phyloP scores from a whole-genome alignment of 1,139 yeast genomes.

The Kodamaea sp. region DNA sequence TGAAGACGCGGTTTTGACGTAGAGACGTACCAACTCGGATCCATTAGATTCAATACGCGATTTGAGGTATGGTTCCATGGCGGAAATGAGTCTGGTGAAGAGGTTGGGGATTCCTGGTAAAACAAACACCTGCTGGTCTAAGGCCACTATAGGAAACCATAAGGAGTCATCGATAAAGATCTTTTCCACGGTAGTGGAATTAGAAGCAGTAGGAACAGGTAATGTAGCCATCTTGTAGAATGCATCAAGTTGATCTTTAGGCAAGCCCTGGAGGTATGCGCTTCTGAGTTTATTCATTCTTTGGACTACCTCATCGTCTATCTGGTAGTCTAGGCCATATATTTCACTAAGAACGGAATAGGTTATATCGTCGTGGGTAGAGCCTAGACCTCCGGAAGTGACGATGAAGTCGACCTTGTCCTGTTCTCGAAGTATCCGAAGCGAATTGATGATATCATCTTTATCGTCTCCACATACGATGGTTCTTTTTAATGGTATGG shows the following conservation, averaged over 20 bases:
- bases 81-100: conserved; percentile 53
- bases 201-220: conserved; percentile 45
- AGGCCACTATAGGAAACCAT: conserved; percentile 83
- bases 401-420: conserved; percentile 65
- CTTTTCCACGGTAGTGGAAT: conserved; percentile 39
- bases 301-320: conserved; percentile 59
- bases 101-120: conserved; percentile 84
- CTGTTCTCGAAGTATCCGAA: conserved; percentile 43
- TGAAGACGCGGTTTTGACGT: conserved; percentile 58
- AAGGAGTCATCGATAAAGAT: conserved; percentile 55
- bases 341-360: conserved; percentile 71
- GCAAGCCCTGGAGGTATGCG: conserved; percentile 36
- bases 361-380: conserved; percentile 88
- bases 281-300: conserved; percentile 57
- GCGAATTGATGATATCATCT: conserved; percentile 58
- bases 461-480: conserved; percentile 78
- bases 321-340: conserved; percentile 49
- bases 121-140: conserved; percentile 62
- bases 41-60: conserved; percentile 26
- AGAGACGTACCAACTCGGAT: conserved; percentile 46
- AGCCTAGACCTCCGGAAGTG: conserved; percentile 86
- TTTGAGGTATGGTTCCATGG: conserved; percentile 26
- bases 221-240: conserved; percentile 78
- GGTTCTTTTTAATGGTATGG: conserved; percentile 65
- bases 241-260: conserved; percentile 53